Base-by-base conservation (phyloP, 306 rosid species). In the Vigna unguiculata region DNA sequence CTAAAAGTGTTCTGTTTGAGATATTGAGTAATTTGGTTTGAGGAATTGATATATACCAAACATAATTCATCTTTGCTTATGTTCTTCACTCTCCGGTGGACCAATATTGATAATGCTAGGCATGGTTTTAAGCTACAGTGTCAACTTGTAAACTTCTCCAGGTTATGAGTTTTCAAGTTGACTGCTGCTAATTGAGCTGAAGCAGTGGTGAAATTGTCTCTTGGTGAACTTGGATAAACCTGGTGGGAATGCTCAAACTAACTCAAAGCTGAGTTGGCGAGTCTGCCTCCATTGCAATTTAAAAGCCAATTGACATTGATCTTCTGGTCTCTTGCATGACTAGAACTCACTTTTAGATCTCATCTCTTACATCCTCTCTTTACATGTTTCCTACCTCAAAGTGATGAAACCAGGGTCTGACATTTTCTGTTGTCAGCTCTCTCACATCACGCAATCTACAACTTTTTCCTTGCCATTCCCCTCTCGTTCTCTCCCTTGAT, bases 11-110 rank as follows among this genome's bases (percentile, higher is more conserved):
- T 75, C 76, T 74, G 36, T 38, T 54, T 70, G 55, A 76, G 77
- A 72, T 72, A 17, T 74, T 69, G 19, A 15, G 57, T 71, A 55
- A 36, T 67, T 72, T 76, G 73, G 59, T 36, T 32, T 79, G 52
- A 59, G 28, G 77, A 80, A 77, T 32, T 76, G 53, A 52, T 69
- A 17, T 47, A 41, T 47, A 12, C 15, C 8, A 16, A 9, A 6
- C 45, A 25, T 38, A 15, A 32, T 17, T 24, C 25, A 47, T 48
- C 4, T 78, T 36, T 21, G 16, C 45, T 69, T 22, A 70, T 79
- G 78, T 57, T 69, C 16, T 73, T 48, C 28, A 43, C 22, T 80
- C 51, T 43, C 25, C 17, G 30, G 74, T 20, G 19, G 69, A 62
- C 55, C 59, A 41, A 52, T 28, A 19, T 53, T 21, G 69, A 58